A percentile compares a stretch with the other conserved stretches of the same genome.
Conservation (phyloP, 2,329 filamentous ascomycete species). For the Scopulariopsis brevicaulis region DNA sequence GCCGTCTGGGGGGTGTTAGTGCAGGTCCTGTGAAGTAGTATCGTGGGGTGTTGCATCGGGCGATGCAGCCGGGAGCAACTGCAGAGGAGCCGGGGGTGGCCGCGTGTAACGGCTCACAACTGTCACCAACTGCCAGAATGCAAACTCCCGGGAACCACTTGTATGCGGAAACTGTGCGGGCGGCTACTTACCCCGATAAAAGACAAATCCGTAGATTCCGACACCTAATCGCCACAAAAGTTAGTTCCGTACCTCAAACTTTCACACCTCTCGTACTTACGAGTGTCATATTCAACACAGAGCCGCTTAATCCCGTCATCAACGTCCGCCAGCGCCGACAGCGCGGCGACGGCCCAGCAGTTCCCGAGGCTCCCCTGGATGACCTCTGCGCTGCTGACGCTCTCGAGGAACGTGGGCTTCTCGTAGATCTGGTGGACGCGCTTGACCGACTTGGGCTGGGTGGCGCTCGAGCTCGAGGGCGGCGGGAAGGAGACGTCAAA, state of each 20-base stretch:
- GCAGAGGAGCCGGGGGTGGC: not conserved
- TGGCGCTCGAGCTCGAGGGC: slow-evolving; percentile 33
- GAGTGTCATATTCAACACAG: slow-evolving; percentile 63
- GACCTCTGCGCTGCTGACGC: slow-evolving; percentile 60
- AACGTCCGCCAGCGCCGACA: slow-evolving; percentile 68
- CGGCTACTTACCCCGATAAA: slow-evolving; percentile 49
- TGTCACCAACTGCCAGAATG: too few relatives aligned
- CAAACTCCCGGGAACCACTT: not conserved
- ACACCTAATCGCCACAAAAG: slow-evolving; percentile 36
- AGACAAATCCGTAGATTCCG: slow-evolving; percentile 84
- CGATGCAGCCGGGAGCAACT: not conserved
- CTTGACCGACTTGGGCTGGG: slow-evolving; percentile 63
- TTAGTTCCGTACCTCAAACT: not conserved
- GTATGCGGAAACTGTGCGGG: not conserved
- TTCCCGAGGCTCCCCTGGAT: slow-evolving; percentile 70
- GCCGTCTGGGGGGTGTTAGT: slow-evolving; percentile 41
- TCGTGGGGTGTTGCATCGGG: not conserved
- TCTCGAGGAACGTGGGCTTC: slow-evolving; percentile 55
- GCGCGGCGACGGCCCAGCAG: slow-evolving; percentile 72
- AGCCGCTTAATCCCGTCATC: slow-evolving; percentile 57
- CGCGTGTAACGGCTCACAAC: too few relatives aligned
- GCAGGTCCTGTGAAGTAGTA: not conserved
- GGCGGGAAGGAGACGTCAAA: slow-evolving; percentile 38
- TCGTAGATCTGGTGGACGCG: slow-evolving; percentile 65
- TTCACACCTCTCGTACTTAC: slow-evolving; percentile 18